phyloP scores from a whole-genome alignment of 768 basidiomycete species.

The Boletus reticuloceps region DNA sequence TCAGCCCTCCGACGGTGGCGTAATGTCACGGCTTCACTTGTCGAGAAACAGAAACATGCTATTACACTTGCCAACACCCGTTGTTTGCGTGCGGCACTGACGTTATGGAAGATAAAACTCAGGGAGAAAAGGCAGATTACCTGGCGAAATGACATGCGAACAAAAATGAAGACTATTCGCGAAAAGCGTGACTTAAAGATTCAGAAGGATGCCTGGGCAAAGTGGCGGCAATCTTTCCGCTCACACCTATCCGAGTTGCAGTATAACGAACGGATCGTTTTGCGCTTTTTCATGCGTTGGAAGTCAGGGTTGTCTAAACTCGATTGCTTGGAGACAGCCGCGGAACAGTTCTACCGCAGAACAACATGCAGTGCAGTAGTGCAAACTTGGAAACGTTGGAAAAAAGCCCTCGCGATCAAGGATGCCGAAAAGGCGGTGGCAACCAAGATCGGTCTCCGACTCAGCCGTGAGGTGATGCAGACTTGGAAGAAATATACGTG shows the following conservation, averaged over 20 bases:
- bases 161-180: constrained; percentile 61
- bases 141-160: constrained; percentile 71
- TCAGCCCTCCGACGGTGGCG: constrained; percentile 63
- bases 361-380: constrained; percentile 37
- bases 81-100: constrained; percentile 40
- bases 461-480: constrained; percentile 47
- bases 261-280: constrained; percentile 43
- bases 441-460: constrained; percentile 44
- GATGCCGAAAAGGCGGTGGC: constrained; percentile 44
- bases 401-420: constrained; percentile 40
- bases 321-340: constrained; percentile 45
- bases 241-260: constrained; percentile 50
- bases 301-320: constrained; percentile 40
- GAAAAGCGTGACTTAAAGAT: constrained; percentile 54
- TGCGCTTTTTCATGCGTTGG: constrained; percentile 53
- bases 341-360: constrained; percentile 45
- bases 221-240: constrained; percentile 63
- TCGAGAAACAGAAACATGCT: constrained; percentile 43
- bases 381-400: constrained; percentile 60
- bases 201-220: constrained; percentile 56
- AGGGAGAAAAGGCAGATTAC: constrained; percentile 53
- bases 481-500: constrained; percentile 60
- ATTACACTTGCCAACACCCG: constrained; percentile 43
- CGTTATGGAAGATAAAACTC: constrained; percentile 52
- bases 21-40: constrained; percentile 34